These are phyloP conservation scores for Cystobasidiaceae sp. DNA, from an alignment of 1,284 basidiomycete species.

Conservation along the genomic window DNA sequence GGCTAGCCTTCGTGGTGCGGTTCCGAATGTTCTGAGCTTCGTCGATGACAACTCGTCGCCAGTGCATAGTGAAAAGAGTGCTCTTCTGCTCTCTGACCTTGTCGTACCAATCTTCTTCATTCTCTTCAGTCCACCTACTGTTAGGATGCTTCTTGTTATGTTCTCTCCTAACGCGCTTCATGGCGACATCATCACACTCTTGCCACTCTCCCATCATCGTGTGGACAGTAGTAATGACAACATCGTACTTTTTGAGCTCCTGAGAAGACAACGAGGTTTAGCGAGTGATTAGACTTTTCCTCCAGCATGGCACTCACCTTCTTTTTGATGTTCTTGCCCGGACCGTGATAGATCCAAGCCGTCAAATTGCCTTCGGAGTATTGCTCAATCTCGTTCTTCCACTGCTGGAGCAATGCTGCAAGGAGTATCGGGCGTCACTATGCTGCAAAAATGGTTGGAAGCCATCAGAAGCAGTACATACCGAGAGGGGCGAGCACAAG, in stretches of 20 bases:
- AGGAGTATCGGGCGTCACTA: too few species aligned
- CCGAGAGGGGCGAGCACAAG: constrained; percentile 89
- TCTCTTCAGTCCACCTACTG: constrained; percentile 3
- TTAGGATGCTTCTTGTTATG: constrained; percentile 29
- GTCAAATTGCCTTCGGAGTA: constrained; percentile 50
- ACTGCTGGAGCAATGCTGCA: constrained; percentile 69
- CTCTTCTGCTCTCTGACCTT: constrained; percentile 16
- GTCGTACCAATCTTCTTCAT: constrained; percentile 19
- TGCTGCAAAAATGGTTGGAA: neutral
- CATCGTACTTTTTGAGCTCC: constrained; percentile 26
- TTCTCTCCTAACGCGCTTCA: constrained; percentile 30
- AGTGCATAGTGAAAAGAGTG: constrained; percentile 56
- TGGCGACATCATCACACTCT: neutral
- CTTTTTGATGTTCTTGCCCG: constrained; percentile 1
- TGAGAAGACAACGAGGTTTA: neutral
- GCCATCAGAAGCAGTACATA: neutral
- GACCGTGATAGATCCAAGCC: constrained; percentile 77
- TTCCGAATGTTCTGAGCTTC: constrained; percentile 53
- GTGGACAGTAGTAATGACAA: constrained; percentile 46
- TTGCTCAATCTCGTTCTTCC: constrained; percentile 74
- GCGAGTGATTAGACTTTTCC: neutral
- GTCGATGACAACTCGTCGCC: constrained; percentile 52
- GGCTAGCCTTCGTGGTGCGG: constrained; percentile 40
- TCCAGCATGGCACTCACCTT: neutral
- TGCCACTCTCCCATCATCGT: constrained; percentile 28